Evolutionary conservation across 805 yeast species (phyloP).

Genomic region (Lipomyces yamanashiensis): DNA sequence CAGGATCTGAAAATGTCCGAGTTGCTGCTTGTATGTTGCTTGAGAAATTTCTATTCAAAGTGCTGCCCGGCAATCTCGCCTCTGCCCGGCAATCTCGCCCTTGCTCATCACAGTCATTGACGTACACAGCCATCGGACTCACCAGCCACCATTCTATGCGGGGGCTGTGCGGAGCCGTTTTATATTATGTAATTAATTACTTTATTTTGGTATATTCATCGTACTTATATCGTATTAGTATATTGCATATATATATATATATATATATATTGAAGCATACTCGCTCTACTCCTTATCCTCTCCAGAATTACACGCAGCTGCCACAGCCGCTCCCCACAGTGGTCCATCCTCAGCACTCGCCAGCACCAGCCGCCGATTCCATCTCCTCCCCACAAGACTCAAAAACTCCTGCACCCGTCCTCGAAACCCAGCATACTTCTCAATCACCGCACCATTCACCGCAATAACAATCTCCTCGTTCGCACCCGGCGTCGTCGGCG

Average conservation of each 20-base stretch:
- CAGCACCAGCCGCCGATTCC: conserved; percentile 23
- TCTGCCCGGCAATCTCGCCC: not conserved
- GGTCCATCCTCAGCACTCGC: conserved; percentile 23
- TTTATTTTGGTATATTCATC: no score
- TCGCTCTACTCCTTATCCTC: not conserved
- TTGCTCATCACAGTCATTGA: not conserved
- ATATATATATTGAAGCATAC: not conserved
- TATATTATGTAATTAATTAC: no score
- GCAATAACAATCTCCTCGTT: conserved; percentile 39
- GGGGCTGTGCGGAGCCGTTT: conserved; percentile 1
- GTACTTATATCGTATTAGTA: no score
- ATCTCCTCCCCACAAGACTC: conserved; percentile 29
- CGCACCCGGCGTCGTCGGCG: conserved; percentile 32
- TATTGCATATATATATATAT: not conserved
- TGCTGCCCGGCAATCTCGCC: not conserved
- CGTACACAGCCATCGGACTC: not conserved
- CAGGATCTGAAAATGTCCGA: no score
- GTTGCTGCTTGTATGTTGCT: no score
- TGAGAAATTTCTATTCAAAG: no score
- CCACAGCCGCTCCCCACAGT: conserved; percentile 37
- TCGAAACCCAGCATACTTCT: conserved; percentile 42
- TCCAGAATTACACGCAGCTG: conserved; percentile 31
- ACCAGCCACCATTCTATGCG: conserved; percentile 5
- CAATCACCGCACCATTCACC: conserved; percentile 45
- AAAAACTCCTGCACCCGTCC: conserved; percentile 41